Evolutionary conservation across 1,139 yeast species (phyloP).

Genomic region (Candida glucosophila): DNA sequence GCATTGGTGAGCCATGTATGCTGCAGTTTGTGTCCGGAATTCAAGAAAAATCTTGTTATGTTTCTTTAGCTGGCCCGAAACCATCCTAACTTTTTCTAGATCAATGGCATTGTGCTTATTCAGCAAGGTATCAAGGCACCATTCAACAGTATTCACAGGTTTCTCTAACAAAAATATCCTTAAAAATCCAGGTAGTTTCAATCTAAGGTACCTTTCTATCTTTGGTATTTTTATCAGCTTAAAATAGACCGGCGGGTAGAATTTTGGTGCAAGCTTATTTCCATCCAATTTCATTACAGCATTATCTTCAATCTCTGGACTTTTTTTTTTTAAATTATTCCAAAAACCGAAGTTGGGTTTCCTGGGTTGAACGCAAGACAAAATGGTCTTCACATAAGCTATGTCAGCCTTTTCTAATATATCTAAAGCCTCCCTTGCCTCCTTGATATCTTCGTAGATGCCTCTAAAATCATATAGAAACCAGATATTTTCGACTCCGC

Average conservation of each 20-base stretch:
- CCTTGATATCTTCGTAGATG: conserved; percentile 19
- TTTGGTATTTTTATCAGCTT: conserved; percentile 13
- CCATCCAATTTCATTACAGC: conserved; percentile 1
- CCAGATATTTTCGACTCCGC: conserved; percentile 43
- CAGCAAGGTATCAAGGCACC: conserved; percentile 20
- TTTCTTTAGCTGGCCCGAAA: conserved; percentile 12
- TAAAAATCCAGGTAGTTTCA: conserved; percentile 23
- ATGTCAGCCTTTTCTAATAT: conserved; percentile 31
- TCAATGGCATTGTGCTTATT: conserved; percentile 13
- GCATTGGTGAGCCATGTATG: conserved; percentile 49
- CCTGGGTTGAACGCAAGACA: conserved; percentile 1
- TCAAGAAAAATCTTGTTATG: conserved; percentile 43
- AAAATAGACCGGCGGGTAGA: conserved; percentile 28
- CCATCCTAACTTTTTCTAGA: conserved; percentile 11
- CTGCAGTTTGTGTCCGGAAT: conserved; percentile 39
- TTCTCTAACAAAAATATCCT: conserved; percentile 17
- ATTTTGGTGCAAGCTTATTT: conserved; percentile 8
- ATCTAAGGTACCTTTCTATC: conserved; percentile 16
- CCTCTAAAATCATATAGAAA: conserved; percentile 37
- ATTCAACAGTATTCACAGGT: conserved; percentile 13
- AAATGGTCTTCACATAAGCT: conserved; percentile 9
- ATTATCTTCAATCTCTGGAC: conserved; percentile 1
- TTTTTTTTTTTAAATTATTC: background rate
- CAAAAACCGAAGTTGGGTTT: conserved; percentile 1
- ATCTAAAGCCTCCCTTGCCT: conserved; percentile 24